These are phyloP conservation scores for Haplosporangium sp. DNA, from an alignment of 371 early-diverging fungal species.

Conservation along the genomic window DNA sequence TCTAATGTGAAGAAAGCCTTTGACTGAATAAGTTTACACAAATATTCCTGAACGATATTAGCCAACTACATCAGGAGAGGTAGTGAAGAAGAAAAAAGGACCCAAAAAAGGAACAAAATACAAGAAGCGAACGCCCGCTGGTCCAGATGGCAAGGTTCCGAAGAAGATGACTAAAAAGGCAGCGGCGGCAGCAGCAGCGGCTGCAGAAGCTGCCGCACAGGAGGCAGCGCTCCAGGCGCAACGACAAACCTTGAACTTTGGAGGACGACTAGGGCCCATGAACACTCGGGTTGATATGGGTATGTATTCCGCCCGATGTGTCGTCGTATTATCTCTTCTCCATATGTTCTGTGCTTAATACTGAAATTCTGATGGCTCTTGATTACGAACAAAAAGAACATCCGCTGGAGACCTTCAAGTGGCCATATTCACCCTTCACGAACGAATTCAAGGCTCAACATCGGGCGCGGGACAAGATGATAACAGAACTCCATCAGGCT, in stretches of 20 bases:
- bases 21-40: not conserved
- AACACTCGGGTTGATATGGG: conserved; percentile 32
- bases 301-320: not conserved
- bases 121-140: conserved; percentile 27
- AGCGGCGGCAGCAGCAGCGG: conserved; percentile 20
- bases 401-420: conserved; percentile 47
- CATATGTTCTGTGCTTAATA: not conserved
- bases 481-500: conserved; percentile 14
- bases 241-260: not conserved
- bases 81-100: conserved; percentile 41
- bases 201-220: conserved; percentile 1
- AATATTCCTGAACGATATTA: not conserved
- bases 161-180: conserved; percentile 41
- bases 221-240: conserved; percentile 1
- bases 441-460: conserved; percentile 43
- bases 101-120: conserved; percentile 45
- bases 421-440: conserved; percentile 52
- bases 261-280: conserved; percentile 13
- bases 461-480: conserved; percentile 26
- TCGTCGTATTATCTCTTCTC: not conserved
- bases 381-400: conserved; percentile 17
- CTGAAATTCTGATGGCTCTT: too few relatives aligned
- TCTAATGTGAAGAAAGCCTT: not conserved
- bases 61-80: conserved; percentile 8
- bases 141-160: conserved; percentile 11